phyloP scores from a whole-genome alignment of 176 grass and related monocot species.

The Themeda triandra region DNA sequence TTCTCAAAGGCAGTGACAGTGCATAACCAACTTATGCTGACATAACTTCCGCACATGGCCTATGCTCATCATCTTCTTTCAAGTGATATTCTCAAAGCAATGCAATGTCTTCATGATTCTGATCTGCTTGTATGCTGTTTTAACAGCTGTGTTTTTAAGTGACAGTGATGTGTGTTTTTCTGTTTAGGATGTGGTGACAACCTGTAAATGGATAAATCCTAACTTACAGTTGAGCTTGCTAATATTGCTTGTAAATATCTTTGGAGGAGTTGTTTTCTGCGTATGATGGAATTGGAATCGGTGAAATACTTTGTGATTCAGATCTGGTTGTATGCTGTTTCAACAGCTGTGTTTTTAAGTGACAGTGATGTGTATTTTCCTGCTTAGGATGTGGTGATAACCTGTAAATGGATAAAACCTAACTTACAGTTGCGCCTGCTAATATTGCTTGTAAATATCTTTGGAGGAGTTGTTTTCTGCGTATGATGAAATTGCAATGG shows the following conservation, averaged over 20 bases:
- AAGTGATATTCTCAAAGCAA: constrained; percentile 1
- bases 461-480: constrained; percentile 11
- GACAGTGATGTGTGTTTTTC: not conserved
- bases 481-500: constrained; percentile 5
- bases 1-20: constrained; percentile 78
- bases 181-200: constrained; percentile 2
- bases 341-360: constrained; percentile 22
- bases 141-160: constrained; percentile 22
- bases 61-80: not conserved
- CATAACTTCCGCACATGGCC: constrained; percentile 16
- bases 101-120: not conserved
- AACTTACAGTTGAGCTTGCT: not conserved
- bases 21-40: constrained; percentile 27
- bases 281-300: constrained; percentile 10
- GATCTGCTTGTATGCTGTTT: constrained; percentile 17
- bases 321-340: constrained; percentile 19
- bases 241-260: constrained; percentile 29
- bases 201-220: constrained; percentile 23
- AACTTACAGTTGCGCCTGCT: not conserved
- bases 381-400: constrained; percentile 1
- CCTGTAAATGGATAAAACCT: constrained; percentile 20
- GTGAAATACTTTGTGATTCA: not conserved
- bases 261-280: constrained; percentile 12
- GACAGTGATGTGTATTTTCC: not conserved
- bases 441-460: constrained; percentile 28